Conservation (phyloP, 2,329 filamentous ascomycete genomes). For the Beauveria sp. region DNA sequence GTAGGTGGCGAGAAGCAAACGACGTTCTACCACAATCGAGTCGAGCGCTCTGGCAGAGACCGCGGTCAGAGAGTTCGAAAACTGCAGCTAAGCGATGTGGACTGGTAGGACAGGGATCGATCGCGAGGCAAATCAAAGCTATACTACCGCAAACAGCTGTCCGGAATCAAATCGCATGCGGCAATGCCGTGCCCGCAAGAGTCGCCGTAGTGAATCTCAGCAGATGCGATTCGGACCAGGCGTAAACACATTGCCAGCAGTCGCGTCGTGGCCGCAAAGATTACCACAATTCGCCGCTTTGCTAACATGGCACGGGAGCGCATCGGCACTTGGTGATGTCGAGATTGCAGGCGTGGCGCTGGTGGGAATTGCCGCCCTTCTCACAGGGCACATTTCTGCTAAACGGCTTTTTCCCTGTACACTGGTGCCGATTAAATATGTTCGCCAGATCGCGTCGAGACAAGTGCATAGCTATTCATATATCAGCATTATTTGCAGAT, state of each 20-base stretch:
- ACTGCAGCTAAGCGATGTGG: constrained; percentile 90
- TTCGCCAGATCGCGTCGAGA: neutral
- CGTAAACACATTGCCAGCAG: neutral
- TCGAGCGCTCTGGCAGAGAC: constrained; percentile 51
- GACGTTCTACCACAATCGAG: constrained; percentile 44
- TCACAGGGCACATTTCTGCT: neutral
- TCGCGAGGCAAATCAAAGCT: constrained; percentile 22
- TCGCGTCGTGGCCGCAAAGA: neutral
- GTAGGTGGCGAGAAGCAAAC: constrained; percentile 43
- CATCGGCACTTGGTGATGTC: neutral
- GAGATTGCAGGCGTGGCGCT: neutral
- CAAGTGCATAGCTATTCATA: neutral
- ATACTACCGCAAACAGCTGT: neutral
- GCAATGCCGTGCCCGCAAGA: neutral
- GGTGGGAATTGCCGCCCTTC: neutral
- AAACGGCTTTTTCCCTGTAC: neutral
- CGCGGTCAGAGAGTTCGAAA: constrained; percentile 79
- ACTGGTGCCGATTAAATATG: neutral
- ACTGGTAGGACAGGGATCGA: constrained; percentile 60
- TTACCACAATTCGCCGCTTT: neutral
- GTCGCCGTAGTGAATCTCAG: neutral
- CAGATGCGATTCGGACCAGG: too few relatives aligned
- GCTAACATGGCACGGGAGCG: neutral
- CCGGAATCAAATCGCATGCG: neutral
- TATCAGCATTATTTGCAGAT: neutral